phyloP scores from a whole-genome alignment of 768 basidiomycete genomes.

The Phanerodontia chrysosporium region DNA sequence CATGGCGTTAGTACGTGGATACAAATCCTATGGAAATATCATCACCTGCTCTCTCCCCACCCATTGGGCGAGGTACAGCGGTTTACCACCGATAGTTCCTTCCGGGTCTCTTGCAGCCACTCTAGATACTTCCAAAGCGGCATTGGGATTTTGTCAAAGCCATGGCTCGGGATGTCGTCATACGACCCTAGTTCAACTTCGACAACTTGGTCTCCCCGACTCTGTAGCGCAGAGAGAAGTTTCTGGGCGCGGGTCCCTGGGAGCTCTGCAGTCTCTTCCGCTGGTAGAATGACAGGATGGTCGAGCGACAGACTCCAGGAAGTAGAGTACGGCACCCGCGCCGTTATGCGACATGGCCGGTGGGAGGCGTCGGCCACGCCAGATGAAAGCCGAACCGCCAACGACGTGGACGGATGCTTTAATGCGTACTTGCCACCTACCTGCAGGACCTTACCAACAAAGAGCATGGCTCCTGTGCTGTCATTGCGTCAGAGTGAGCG shows the following conservation, averaged over 20 bases:
- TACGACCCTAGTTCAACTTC: constrained; percentile 23
- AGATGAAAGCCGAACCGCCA: too few relatives aligned
- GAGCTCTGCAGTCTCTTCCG: too few relatives aligned
- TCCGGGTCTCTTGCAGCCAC: constrained; percentile 14
- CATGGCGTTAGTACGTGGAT: constrained; percentile 7
- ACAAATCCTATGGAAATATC: background rate
- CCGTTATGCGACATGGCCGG: too few relatives aligned
- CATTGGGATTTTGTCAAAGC: constrained; percentile 14
- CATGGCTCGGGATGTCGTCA: constrained; percentile 2
- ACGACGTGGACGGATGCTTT: too few relatives aligned
- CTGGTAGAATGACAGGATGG: background rate
- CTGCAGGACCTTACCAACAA: too few relatives aligned
- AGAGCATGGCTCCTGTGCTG: too few relatives aligned
- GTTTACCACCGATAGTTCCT: constrained; percentile 1
- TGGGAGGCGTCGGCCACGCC: too few relatives aligned
- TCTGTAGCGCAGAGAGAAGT: constrained; percentile 13
- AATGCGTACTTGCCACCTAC: too few relatives aligned
- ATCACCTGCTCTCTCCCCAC: constrained; percentile 7
- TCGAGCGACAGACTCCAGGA: background rate
- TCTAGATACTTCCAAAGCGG: constrained; percentile 17
- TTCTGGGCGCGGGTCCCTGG: background rate
- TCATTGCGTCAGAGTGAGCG: too few relatives aligned
- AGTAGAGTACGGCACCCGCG: background rate
- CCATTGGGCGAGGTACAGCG: constrained; percentile 12
- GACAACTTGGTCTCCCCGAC: constrained; percentile 13